Evolutionary conservation across 306 rosid genomes (phyloP).

Genomic region (Begonia peltatifolia): DNA sequence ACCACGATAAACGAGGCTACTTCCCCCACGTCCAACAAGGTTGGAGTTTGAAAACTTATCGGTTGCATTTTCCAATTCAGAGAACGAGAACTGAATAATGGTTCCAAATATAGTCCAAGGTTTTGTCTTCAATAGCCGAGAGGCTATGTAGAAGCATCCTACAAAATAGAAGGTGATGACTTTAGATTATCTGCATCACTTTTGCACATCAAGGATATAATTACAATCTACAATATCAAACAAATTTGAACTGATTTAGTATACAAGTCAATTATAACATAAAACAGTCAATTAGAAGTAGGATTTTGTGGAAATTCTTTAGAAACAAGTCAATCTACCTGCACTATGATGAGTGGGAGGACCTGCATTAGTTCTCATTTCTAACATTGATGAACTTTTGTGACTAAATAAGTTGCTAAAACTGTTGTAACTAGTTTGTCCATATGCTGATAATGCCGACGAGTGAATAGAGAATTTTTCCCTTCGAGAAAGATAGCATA

Average conservation of each 20-base stretch:
- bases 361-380: constrained; percentile 24
- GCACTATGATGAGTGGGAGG: constrained; percentile 33
- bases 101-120: constrained; percentile 46
- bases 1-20: constrained; percentile 86
- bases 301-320: no score
- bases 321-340: constrained; percentile 18
- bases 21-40: constrained; percentile 79
- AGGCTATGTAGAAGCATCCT: constrained; percentile 66
- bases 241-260: no score
- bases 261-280: no score
- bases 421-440: constrained; percentile 52
- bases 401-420: constrained; percentile 48
- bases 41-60: constrained; percentile 60
- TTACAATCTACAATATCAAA: no score
- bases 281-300: no score
- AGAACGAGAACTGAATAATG: constrained; percentile 55
- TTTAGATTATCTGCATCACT: no score
- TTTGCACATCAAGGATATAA: no score
- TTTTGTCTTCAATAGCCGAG: constrained; percentile 42
- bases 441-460: constrained; percentile 41
- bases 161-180: not conserved
- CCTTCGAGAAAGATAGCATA: constrained; percentile 42
- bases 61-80: constrained; percentile 74
- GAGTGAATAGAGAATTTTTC: constrained; percentile 29
- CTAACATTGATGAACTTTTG: constrained; percentile 32